A percentile compares a stretch with the other conserved stretches of the same genome.
Evolutionary conservation across 768 basidiomycete species (phyloP).

Genomic region (Suillus clintonianus): DNA sequence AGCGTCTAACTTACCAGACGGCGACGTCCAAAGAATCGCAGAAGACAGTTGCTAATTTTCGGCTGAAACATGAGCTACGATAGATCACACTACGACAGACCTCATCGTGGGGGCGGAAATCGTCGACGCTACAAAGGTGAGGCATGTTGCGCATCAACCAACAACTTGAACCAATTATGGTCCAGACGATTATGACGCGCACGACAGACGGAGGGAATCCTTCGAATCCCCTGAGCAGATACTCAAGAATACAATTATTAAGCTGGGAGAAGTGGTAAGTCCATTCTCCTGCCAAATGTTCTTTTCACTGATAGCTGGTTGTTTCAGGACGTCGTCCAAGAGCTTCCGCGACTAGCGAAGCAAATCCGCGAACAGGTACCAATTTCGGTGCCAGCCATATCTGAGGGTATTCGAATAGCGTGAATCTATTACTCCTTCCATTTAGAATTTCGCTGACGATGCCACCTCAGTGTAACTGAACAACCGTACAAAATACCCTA

Average conservation of each 20-base stretch:
- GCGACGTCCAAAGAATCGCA: slow-evolving; percentile 8
- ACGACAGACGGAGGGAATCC: slow-evolving; percentile 63
- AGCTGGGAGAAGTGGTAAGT: slow-evolving; percentile 82
- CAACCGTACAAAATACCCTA: slow-evolving; percentile 93
- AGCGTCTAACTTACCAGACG: slow-evolving; percentile 6
- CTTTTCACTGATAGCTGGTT: slow-evolving; percentile 6
- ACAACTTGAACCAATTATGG: slow-evolving; percentile 4
- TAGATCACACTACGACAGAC: slow-evolving; percentile 54
- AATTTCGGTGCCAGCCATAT: slow-evolving; percentile 59
- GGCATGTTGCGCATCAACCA: slow-evolving; percentile 14
- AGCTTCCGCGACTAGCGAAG: slow-evolving; percentile 65
- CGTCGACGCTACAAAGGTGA: slow-evolving; percentile 56
- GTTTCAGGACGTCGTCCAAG: slow-evolving; percentile 66
- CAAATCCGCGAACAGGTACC: slow-evolving; percentile 63
- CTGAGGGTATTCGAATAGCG: slow-evolving; percentile 79
- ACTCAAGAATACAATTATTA: slow-evolving; percentile 65
- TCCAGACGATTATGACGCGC: slow-evolving; percentile 61
- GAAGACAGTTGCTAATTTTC: slow-evolving; percentile 8
- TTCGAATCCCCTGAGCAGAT: slow-evolving; percentile 75
- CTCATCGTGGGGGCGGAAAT: slow-evolving; percentile 45
- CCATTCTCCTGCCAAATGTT: neutral
- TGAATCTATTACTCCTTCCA: slow-evolving; percentile 22
- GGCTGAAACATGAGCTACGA: slow-evolving; percentile 55
- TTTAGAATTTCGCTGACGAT: slow-evolving; percentile 9
- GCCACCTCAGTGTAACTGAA: slow-evolving; percentile 68